Evolutionary conservation across 1,284 basidiomycete genomes (phyloP).

Genomic region (Gymnopus androsaceus): DNA sequence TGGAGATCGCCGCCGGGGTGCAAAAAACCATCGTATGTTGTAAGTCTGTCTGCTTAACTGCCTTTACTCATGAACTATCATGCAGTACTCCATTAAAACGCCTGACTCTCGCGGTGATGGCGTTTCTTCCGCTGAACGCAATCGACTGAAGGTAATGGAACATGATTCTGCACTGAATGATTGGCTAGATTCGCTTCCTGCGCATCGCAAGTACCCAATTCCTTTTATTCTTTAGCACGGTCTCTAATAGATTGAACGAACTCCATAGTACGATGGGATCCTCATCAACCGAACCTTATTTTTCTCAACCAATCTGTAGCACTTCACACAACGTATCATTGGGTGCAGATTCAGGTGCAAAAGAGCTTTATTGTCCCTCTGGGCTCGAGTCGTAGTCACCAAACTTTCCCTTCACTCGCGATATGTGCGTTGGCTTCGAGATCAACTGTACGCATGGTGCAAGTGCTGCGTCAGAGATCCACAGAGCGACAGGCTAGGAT

Average conservation of each 20-base stretch:
- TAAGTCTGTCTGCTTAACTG: not conserved
- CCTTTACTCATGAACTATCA: no score
- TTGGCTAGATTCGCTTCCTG: conserved; percentile 51
- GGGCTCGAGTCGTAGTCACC: not conserved
- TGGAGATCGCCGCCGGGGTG: conserved; percentile 11
- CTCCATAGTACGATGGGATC: conserved; percentile 69
- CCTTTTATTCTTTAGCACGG: not conserved
- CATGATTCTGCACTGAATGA: conserved; percentile 52
- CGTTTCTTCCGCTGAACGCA: conserved; percentile 4
- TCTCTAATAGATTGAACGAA: not conserved
- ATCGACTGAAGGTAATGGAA: conserved; percentile 45
- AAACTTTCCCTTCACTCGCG: not conserved
- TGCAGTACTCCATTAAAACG: conserved; percentile 26
- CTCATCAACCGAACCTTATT: conserved; percentile 42
- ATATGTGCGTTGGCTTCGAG: not conserved
- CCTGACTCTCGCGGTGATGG: not conserved
- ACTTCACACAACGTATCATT: conserved; percentile 49
- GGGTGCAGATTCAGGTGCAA: conserved; percentile 17
- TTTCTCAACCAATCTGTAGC: conserved; percentile 63
- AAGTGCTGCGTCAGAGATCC: not conserved
- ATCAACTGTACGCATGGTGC: not conserved
- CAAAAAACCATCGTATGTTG: conserved; percentile 26
- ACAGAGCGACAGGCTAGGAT: not conserved
- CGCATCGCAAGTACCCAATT: conserved; percentile 31
- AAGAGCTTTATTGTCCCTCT: not conserved